Evolutionary conservation across 805 yeast species (phyloP).

Genomic region (Phaffomyces thermotolerans): DNA sequence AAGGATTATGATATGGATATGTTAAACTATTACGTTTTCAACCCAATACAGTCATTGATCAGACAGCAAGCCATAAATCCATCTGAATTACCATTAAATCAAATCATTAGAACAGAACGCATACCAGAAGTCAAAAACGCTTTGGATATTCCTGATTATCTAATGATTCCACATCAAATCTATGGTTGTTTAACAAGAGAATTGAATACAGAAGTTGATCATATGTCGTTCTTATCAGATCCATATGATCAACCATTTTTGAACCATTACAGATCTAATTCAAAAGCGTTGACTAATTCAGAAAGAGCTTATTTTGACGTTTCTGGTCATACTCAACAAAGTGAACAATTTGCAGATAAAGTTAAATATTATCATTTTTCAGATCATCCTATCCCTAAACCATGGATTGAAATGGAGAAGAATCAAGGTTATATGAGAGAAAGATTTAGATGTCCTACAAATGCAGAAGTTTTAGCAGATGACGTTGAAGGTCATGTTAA

Average conservation of each 20-base stretch:
- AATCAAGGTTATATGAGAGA: conserved; percentile 9
- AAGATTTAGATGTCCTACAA: conserved; percentile 14
- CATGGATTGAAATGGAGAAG: conserved; percentile 38
- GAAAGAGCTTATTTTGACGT: conserved; percentile 16
- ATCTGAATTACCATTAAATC: conserved; percentile 18
- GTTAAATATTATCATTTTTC: conserved; percentile 52
- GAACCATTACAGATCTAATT: conserved; percentile 17
- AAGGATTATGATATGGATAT: conserved; percentile 51
- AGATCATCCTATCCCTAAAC: conserved; percentile 60
- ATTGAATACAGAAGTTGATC: conserved; percentile 29
- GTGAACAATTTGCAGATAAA: conserved; percentile 16
- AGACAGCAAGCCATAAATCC: conserved; percentile 7
- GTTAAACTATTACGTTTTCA: conserved; percentile 34
- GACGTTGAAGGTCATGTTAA: background rate
- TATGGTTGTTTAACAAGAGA: conserved; percentile 49
- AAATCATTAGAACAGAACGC: background rate
- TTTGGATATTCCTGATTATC: conserved; percentile 19
- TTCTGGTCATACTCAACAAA: conserved; percentile 8
- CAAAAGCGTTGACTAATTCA: conserved; percentile 2
- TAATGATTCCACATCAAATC: conserved; percentile 42
- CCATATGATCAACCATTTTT: conserved; percentile 27
- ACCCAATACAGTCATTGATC: conserved; percentile 14
- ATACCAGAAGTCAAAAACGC: background rate
- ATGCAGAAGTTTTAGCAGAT: conserved; percentile 8
- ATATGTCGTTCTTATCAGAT: conserved; percentile 35